Base-by-base conservation (phyloP, 2,329 filamentous ascomycete species). In the Colletotrichum truncatum region DNA sequence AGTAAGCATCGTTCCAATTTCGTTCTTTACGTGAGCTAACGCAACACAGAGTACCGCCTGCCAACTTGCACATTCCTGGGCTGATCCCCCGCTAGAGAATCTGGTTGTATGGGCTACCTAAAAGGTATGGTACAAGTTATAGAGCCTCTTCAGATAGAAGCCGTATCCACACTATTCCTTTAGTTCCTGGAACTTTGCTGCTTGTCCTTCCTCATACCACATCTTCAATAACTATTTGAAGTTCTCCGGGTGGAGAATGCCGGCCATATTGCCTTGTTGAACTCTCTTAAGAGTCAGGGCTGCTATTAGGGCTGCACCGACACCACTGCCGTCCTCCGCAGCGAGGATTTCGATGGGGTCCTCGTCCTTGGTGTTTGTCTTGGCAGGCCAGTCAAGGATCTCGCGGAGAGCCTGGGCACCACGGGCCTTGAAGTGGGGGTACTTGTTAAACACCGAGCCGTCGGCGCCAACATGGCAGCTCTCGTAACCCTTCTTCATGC, bases 401-500 rank as follows among this genome's bases (percentile, higher is more conserved):
- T 99, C 96, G 59, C 93, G 90, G 56, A 99, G 87, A 26, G 96
- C 96, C 77, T 91, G 86, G 12, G 96, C 95, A 60, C 95, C 94
- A 58, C 96, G 91, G 63, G 90, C 88, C 85, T 98, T 98, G 88
- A 99, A 99, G 81, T 97, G 92, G 11, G 96, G 96, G 82, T 99
- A 99, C 79, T 98, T 98, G 86, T 97, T 98, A 84, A 99, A 99
- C 58, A 99, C 95, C 16, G 93, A 97, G 36, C 96, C 96, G 76
- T 99, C 96, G 54, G 96, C 96, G 73, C 96, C 96, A 41, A 99
- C 96, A 78, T 98, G 96, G 83, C 93, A 97, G 36, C 87, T 86
- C 74, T 91, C 82, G 79, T 94, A 95, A 71, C 88, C 87, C 87
- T 98, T 98, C 90, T 98, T 98, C 82, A 91, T 97, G 87, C 92